A percentile compares a stretch with the other conserved stretches of the same genome.
phyloP scores from a whole-genome alignment of 2,329 filamentous ascomycete genomes.

The Xylariaceae sp. region DNA sequence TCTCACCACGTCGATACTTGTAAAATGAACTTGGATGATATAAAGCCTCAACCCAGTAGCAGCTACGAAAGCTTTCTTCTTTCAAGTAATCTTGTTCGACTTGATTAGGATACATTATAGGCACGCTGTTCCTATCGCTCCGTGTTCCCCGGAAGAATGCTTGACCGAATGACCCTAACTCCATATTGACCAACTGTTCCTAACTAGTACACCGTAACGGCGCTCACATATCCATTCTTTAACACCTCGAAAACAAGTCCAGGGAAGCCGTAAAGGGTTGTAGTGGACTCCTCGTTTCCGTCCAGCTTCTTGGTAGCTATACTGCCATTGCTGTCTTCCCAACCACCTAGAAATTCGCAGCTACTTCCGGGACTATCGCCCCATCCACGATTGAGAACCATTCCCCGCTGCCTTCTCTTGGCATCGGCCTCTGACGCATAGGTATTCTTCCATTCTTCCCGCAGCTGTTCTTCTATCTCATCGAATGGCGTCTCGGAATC shows the following conservation, averaged over 20 bases:
- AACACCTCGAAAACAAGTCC: conserved; percentile 93
- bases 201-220: conserved; percentile 76
- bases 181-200: neutral
- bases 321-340: conserved; percentile 67
- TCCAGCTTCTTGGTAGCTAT: conserved; percentile 50
- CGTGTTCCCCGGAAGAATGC: neutral
- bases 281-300: conserved; percentile 57
- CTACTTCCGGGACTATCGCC: conserved; percentile 88
- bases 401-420: conserved; percentile 58
- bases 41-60: neutral
- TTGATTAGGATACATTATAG: neutral
- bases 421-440: conserved; percentile 55
- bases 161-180: neutral
- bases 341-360: conserved; percentile 77
- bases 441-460: conserved; percentile 63
- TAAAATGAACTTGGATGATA: neutral
- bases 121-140: neutral
- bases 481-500: conserved; percentile 75
- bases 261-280: conserved; percentile 88
- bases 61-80: neutral
- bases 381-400: conserved; percentile 89
- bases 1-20: neutral
- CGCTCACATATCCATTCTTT: conserved; percentile 85
- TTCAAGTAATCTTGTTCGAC: neutral
- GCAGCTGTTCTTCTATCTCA: conserved; percentile 65